Conservation (phyloP, 1,284 basidiomycete genomes). For the Lentinula novae-zelandiae region DNA sequence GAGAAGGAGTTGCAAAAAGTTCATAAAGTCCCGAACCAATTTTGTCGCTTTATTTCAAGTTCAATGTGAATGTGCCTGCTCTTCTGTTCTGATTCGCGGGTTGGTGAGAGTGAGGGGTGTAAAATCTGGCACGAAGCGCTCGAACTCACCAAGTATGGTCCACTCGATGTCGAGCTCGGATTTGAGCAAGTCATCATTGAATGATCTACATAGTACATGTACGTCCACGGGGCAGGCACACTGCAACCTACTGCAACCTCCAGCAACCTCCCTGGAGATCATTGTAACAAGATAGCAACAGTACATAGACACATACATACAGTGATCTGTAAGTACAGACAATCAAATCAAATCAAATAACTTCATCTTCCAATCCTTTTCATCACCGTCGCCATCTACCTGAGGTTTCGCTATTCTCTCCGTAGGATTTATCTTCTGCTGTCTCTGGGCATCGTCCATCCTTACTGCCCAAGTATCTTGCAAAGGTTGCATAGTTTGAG, state of each 20-base stretch:
- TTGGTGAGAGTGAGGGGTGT: neutral
- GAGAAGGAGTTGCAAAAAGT: neutral
- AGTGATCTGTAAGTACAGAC: neutral
- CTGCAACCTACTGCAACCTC: too few relatives aligned
- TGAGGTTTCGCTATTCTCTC: conserved; percentile 60
- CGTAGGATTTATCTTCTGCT: conserved; percentile 45
- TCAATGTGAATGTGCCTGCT: neutral
- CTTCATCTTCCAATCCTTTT: conserved; percentile 48
- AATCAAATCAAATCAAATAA: conserved; percentile 30
- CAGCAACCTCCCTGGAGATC: neutral
- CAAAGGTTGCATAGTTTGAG: conserved; percentile 12
- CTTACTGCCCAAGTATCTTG: conserved; percentile 53
- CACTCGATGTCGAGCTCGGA: too few relatives aligned
- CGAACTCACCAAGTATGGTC: too few relatives aligned
- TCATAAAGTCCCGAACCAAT: neutral
- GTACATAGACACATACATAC: neutral
- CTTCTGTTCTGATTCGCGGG: neutral
- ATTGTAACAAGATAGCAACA: neutral
- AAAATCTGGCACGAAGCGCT: too few relatives aligned
- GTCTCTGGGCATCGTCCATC: conserved; percentile 58
- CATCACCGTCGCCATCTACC: conserved; percentile 25
- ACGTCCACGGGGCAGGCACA: too few relatives aligned
- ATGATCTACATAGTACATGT: too few relatives aligned
- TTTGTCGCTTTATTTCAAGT: neutral
- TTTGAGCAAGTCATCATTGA: too few relatives aligned